These are phyloP conservation scores for Rosa multiflora DNA, from an alignment of 306 rosid genomes.

Conservation along the genomic window DNA sequence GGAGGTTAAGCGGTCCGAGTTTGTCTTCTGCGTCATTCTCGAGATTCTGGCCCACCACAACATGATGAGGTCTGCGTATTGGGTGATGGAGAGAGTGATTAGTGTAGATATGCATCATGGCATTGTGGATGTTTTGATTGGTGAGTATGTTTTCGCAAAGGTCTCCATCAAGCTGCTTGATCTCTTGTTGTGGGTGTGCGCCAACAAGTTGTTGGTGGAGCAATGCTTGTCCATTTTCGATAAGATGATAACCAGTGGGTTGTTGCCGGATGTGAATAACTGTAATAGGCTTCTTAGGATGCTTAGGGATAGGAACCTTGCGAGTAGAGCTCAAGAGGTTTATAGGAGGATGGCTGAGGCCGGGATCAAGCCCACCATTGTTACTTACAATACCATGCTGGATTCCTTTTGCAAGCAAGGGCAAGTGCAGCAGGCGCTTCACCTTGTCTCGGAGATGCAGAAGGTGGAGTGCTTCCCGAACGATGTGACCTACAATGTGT, in stretches of 20 bases:
- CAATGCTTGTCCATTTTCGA: conserved; percentile 47
- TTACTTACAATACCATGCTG: conserved; percentile 68
- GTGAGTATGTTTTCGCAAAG: conserved; percentile 24
- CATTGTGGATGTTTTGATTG: conserved; percentile 39
- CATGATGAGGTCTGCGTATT: conserved; percentile 49
- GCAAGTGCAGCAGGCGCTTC: conserved; percentile 49
- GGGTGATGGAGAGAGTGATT: conserved; percentile 59
- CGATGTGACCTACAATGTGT: conserved; percentile 57
- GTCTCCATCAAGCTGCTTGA: conserved; percentile 55
- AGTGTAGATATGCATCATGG: conserved; percentile 27
- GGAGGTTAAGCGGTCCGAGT: conserved; percentile 41
- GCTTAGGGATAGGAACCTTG: conserved; percentile 47
- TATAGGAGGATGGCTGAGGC: conserved; percentile 53
- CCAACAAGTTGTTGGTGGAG: conserved; percentile 50
- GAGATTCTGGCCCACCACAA: conserved; percentile 57
- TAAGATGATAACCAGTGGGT: conserved; percentile 53
- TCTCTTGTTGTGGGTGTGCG: conserved; percentile 49
- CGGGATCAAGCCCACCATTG: conserved; percentile 54
- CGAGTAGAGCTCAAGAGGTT: conserved; percentile 42
- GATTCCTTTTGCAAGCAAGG: conserved; percentile 68
- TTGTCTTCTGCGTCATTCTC: conserved; percentile 47
- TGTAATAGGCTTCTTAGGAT: conserved; percentile 75
- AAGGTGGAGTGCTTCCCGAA: conserved; percentile 43
- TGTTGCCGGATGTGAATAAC: conserved; percentile 66
- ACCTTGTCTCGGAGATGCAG: conserved; percentile 54